Evolutionary conservation across 2,329 filamentous ascomycete species (phyloP), one percentile per base, ranked within the genome.

Genomic region (Fusarium sp.): DNA sequence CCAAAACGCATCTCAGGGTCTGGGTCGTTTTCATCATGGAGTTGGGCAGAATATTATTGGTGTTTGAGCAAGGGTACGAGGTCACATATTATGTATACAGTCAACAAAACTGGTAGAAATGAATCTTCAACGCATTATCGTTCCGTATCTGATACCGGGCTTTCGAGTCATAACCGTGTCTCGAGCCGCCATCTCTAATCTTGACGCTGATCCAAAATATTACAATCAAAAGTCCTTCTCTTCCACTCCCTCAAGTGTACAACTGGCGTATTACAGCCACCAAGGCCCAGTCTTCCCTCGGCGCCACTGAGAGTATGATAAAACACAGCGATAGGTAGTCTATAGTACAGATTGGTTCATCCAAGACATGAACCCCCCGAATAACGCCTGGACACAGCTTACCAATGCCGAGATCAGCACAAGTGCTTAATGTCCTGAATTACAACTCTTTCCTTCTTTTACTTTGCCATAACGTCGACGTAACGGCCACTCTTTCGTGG

Each of bases 391-490:
- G 40, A 20, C 63, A 63, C 50, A 63, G 63, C 56, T 35, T 54
- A 32, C 20, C 38, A 43, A 52, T 66, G 54, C 72, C 66, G 68
- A 71, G 25, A 50, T 56, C 52, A 43, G 37, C 58, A 70, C 66
- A 65, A 69, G 63, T 52, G 47, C 38, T 56, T n/a, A 50, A 37
- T 56, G n/a, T 43, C 72, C 52, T 52, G 47, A 40, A 58, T 58
- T 65, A 52, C 40, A 64, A 37, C 45, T 63, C 50, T 63, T 56
- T 63, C 54, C 20, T 25, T 27, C 15, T 32, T 60, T 77, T 84
- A 89, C 79, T 94, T 92, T 11, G 93, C 93, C 95, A 98, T 98
- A 69, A 99, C 95, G 88, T 99, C 97, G 33, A 99, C 92, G 86
- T 99, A 99, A 32, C 95, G 88, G 33, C 95, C 93, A 25, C 92